A percentile compares a stretch with the other conserved stretches of the same genome.
Conservation (phyloP, 371 early-diverging fungal species). For the Apophysomyces sp. region DNA sequence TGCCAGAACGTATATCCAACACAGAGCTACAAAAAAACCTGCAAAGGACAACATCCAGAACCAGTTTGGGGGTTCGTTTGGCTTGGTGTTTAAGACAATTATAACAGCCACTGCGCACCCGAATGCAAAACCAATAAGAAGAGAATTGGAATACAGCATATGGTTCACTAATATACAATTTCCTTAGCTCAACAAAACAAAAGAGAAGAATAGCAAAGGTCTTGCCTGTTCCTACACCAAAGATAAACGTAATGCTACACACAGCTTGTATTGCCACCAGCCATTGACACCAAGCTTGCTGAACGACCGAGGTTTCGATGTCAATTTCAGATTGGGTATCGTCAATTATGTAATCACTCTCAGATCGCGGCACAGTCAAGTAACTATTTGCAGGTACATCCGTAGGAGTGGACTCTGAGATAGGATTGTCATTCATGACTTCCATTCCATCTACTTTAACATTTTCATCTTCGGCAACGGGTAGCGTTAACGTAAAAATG, state of each 20-base stretch:
- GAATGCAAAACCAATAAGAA: constrained; percentile 7
- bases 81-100: constrained; percentile 20
- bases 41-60: constrained; percentile 55
- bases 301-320: not conserved
- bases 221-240: constrained; percentile 36
- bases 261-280: constrained; percentile 40
- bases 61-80: constrained; percentile 34
- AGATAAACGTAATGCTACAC: constrained; percentile 38
- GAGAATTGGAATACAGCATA: not conserved
- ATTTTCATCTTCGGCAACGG: constrained; percentile 53
- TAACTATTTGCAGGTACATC: constrained; percentile 9
- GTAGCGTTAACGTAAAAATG: constrained; percentile 57
- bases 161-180: constrained; percentile 14
- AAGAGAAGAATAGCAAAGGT: not conserved
- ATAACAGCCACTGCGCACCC: constrained; percentile 24
- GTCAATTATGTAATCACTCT: not conserved
- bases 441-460: constrained; percentile 41
- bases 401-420: not conserved
- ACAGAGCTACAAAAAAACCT: constrained; percentile 71
- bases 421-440: constrained; percentile 9
- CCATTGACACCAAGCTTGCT: constrained; percentile 43
- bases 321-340: constrained; percentile 15
- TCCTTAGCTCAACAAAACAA: not conserved
- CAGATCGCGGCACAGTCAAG: constrained; percentile 22
- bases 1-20: constrained; percentile 80